Evolutionary conservation across 768 basidiomycete species (phyloP).

Genomic region (Kwoniella heveanensis): DNA sequence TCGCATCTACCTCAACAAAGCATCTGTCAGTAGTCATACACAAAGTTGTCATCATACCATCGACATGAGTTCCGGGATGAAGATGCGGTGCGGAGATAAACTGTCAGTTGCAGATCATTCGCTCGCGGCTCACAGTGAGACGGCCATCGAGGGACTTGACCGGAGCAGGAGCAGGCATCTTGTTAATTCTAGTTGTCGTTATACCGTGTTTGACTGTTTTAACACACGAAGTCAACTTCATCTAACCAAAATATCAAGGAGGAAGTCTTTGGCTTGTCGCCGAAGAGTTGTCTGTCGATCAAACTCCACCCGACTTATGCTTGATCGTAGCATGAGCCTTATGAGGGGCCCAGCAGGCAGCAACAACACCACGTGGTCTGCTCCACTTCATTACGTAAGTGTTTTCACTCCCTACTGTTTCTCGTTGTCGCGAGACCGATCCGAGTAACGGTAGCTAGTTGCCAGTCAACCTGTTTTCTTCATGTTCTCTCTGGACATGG

Average conservation of each 20-base stretch:
- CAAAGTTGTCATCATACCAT: neutral
- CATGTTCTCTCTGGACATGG: neutral
- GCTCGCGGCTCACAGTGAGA: slow-evolving; percentile 12
- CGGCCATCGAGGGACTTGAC: slow-evolving; percentile 19
- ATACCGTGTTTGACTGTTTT: neutral
- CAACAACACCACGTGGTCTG: neutral
- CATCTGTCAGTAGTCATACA: neutral
- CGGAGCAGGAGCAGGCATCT: slow-evolving; percentile 19
- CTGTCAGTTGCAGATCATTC: too few relatives aligned
- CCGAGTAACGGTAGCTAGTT: too few relatives aligned
- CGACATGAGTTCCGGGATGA: slow-evolving; percentile 5
- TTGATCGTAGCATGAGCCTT: too few relatives aligned
- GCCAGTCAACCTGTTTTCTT: slow-evolving; percentile 10
- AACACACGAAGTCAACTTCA: too few relatives aligned
- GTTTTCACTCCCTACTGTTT: neutral
- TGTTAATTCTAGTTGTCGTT: neutral
- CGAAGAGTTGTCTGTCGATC: too few relatives aligned
- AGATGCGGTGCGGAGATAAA: too few relatives aligned
- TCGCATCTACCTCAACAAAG: slow-evolving; percentile 56
- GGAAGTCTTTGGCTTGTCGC: too few relatives aligned
- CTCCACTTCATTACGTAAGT: neutral
- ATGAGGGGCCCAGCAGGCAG: neutral
- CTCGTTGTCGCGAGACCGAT: neutral
- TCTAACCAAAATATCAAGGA: too few relatives aligned
- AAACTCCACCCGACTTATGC: too few relatives aligned